Conservation (phyloP, 2,329 filamentous ascomycete genomes). For the Monosporascus sp. region DNA sequence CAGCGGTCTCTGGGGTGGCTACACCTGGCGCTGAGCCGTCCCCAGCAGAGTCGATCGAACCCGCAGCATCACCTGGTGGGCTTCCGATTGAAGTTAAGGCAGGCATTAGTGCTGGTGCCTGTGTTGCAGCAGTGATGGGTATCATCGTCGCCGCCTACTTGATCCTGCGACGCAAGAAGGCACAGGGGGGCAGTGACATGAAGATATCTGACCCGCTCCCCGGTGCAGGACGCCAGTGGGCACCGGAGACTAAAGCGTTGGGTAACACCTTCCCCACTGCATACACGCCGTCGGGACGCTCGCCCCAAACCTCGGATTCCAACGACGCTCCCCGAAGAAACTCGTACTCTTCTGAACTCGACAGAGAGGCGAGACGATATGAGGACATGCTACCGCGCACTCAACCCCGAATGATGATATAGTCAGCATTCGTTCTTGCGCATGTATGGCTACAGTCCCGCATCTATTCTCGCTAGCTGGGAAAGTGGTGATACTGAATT, state of each 20-base stretch:
- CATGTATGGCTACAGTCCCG: not conserved
- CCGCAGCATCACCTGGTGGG: constrained; percentile 9
- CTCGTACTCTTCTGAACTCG: constrained; percentile 30
- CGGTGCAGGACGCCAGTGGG: constrained; percentile 34
- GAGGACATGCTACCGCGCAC: constrained; percentile 52
- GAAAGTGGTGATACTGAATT: too few species aligned
- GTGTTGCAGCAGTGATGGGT: constrained; percentile 35
- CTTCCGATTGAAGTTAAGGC: constrained; percentile 40
- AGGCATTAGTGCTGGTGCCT: constrained; percentile 44
- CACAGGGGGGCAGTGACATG: constrained; percentile 22
- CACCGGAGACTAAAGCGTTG: constrained; percentile 17
- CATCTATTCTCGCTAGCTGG: not conserved
- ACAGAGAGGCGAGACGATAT: constrained; percentile 48
- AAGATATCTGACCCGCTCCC: constrained; percentile 49
- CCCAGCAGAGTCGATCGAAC: not conserved
- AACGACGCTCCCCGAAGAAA: constrained; percentile 10
- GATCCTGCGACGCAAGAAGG: constrained; percentile 29
- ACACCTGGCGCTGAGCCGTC: not conserved
- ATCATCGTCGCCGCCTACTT: constrained; percentile 34
- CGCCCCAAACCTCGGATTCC: constrained; percentile 13
- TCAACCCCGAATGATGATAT: constrained; percentile 36
- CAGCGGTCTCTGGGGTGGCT: not conserved
- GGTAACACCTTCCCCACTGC: constrained; percentile 12
- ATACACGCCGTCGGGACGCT: not conserved
- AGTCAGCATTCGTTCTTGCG: not conserved